A percentile compares a stretch with the other conserved stretches of the same genome.
These are phyloP conservation scores for Zalerion maritima DNA, from an alignment of 495 filamentous ascomycete species.

Conservation along the genomic window DNA sequence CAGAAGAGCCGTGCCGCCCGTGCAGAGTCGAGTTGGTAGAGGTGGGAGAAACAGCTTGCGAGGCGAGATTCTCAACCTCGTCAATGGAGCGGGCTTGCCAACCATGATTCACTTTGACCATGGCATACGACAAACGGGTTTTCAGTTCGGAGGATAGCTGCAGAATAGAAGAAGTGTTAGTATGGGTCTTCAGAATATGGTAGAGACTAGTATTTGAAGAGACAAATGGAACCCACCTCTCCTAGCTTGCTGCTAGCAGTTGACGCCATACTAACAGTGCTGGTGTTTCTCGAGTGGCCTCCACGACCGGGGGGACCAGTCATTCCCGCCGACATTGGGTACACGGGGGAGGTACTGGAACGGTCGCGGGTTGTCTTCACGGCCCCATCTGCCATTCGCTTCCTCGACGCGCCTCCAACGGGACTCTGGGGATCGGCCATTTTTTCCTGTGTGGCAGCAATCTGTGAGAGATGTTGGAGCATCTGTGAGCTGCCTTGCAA, in stretches of 20 bases:
- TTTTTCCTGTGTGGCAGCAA: slow-evolving; percentile 35
- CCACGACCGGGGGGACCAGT: slow-evolving; percentile 8
- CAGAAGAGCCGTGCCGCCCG: slow-evolving; percentile 29
- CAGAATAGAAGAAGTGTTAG: slow-evolving; percentile 2
- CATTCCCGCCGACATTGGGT: slow-evolving; percentile 2
- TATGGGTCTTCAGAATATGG: slow-evolving; percentile 8
- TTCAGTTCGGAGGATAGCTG: slow-evolving; percentile 66
- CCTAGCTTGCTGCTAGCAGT: slow-evolving; percentile 49
- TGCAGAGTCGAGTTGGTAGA: slow-evolving; percentile 38
- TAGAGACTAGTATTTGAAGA: slow-evolving; percentile 8
- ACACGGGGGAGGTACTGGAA: slow-evolving; percentile 21
- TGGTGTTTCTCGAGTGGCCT: slow-evolving; percentile 55
- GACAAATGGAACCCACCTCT: slow-evolving; percentile 40
- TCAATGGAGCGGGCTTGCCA: slow-evolving; percentile 57
- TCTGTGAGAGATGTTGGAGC: slow-evolving; percentile 35
- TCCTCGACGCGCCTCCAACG: slow-evolving; percentile 25
- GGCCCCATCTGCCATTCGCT: slow-evolving; percentile 51
- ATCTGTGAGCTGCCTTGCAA: no score
- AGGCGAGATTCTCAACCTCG: slow-evolving; percentile 54
- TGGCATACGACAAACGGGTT: slow-evolving; percentile 71
- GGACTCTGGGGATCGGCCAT: slow-evolving; percentile 19
- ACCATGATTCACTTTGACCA: slow-evolving; percentile 78
- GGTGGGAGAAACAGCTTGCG: slow-evolving; percentile 43
- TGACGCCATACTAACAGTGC: slow-evolving; percentile 40
- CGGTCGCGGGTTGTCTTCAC: slow-evolving; percentile 35